Conservation (phyloP, 257 asterid genomes). For the Plectranthus barbatus region DNA sequence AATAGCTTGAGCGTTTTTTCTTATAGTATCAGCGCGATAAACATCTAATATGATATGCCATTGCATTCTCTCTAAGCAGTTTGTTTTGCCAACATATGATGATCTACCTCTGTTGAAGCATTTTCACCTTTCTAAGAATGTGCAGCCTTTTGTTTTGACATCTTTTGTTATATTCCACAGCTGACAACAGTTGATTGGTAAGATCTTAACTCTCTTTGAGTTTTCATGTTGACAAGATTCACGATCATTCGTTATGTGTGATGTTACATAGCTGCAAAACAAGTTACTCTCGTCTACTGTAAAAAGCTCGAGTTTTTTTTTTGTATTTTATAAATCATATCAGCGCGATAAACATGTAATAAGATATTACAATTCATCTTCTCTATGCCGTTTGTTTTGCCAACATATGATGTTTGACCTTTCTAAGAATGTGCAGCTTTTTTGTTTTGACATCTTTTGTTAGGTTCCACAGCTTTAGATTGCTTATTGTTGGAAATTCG, state of each 20-base stretch:
- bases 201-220: neutral
- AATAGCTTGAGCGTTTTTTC: neutral
- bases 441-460: neutral
- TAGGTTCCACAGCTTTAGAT: neutral
- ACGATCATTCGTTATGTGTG: neutral
- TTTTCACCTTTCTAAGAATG: neutral
- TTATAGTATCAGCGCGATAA: neutral
- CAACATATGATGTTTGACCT: neutral
- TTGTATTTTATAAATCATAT: neutral
- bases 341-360: neutral
- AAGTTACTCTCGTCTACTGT: neutral
- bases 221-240: neutral
- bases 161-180: neutral
- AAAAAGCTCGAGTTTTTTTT: neutral
- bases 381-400: neutral
- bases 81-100: neutral
- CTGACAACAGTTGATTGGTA: conserved; percentile 74
- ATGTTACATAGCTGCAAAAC: neutral
- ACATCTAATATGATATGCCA: neutral
- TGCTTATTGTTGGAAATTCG: neutral
- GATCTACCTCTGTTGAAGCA: neutral
- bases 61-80: neutral
- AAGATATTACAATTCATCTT: neutral
- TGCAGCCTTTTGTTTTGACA: neutral
- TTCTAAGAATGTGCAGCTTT: neutral